A percentile compares a stretch with the other conserved stretches of the same genome.
phyloP scores from a whole-genome alignment of 2,329 filamentous ascomycete species.

The Phaeosphaeriaceae sp. region DNA sequence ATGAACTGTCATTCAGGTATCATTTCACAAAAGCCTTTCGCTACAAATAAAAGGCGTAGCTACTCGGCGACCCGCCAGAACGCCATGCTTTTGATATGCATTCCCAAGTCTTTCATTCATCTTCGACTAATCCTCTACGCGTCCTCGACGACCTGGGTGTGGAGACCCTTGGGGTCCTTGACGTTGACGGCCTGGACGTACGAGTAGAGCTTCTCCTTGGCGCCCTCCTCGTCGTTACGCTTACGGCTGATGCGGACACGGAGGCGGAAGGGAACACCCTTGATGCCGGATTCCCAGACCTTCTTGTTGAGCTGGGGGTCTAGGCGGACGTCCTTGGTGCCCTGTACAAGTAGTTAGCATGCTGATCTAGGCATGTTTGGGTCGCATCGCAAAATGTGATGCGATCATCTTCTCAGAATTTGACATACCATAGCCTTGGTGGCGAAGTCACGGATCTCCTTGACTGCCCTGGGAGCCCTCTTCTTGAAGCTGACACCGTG shows the following conservation, averaged over 20 bases:
- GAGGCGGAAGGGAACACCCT: conserved; percentile 97
- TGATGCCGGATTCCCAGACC: conserved; percentile 99
- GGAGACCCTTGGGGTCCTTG: conserved; percentile 98
- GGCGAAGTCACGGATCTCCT: conserved; percentile 98
- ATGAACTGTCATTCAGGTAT: conserved; percentile 46
- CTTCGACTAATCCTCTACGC: conserved; percentile 50
- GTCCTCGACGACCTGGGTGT: conserved; percentile 84
- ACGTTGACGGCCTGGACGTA: conserved; percentile 99
- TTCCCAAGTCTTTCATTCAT: conserved; percentile 20
- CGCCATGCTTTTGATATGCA: conserved; percentile 45
- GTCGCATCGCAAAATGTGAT: background rate
- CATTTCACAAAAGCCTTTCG: conserved; percentile 46
- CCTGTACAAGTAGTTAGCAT: conserved; percentile 61
- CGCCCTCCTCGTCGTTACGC: conserved; percentile 99
- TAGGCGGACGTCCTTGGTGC: conserved; percentile 94
- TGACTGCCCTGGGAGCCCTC: conserved; percentile 96
- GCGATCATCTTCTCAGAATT: background rate
- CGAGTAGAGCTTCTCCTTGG: conserved; percentile 99
- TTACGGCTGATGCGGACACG: conserved; percentile 98
- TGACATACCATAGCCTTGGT: conserved; percentile 89
- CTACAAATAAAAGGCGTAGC: conserved; percentile 33
- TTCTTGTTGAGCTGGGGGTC: conserved; percentile 99
- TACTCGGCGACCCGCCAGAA: conserved; percentile 46
- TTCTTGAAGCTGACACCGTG: conserved; percentile 99
- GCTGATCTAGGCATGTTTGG: background rate